Conservation (phyloP, 176 grass and related monocot genomes). For the Stipa capillata region DNA sequence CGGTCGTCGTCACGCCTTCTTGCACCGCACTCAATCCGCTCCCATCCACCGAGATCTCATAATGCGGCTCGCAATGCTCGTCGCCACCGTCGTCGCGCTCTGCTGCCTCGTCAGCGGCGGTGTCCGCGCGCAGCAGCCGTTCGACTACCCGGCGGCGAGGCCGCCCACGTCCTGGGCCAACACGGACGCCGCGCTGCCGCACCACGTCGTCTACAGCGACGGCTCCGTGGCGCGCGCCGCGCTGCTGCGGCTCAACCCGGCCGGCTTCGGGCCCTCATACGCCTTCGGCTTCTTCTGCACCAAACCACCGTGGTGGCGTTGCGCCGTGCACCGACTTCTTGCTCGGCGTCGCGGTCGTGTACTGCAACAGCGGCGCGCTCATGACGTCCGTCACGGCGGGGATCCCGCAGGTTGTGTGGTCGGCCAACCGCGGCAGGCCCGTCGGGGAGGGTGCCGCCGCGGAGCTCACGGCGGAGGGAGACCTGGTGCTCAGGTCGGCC, state of each 20-base stretch:
- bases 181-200: slow-evolving; percentile 15
- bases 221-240: slow-evolving; percentile 33
- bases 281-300: slow-evolving; percentile 53
- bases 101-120: background rate
- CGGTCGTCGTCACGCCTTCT: background rate
- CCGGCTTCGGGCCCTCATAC: slow-evolving; percentile 25
- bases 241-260: slow-evolving; percentile 35
- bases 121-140: slow-evolving; percentile 9
- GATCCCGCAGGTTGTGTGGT: slow-evolving; percentile 42
- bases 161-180: slow-evolving; percentile 16
- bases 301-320: background rate
- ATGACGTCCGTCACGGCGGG: slow-evolving; percentile 9
- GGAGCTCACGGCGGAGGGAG: slow-evolving; percentile 2
- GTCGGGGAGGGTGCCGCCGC: slow-evolving; percentile 13
- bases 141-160: slow-evolving; percentile 25
- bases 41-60: background rate
- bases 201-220: slow-evolving; percentile 24
- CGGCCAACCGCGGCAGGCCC: slow-evolving; percentile 16
- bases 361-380: slow-evolving; percentile 38
- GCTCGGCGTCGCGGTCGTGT: slow-evolving; percentile 30
- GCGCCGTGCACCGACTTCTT: slow-evolving; percentile 24
- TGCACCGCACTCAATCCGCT: background rate
- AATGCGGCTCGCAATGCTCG: background rate
- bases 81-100: background rate
- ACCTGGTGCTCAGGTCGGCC: slow-evolving; percentile 3